Evolutionary conservation across 2,329 filamentous ascomycete species (phyloP).

Genomic region (Chaetomium olivaceum): DNA sequence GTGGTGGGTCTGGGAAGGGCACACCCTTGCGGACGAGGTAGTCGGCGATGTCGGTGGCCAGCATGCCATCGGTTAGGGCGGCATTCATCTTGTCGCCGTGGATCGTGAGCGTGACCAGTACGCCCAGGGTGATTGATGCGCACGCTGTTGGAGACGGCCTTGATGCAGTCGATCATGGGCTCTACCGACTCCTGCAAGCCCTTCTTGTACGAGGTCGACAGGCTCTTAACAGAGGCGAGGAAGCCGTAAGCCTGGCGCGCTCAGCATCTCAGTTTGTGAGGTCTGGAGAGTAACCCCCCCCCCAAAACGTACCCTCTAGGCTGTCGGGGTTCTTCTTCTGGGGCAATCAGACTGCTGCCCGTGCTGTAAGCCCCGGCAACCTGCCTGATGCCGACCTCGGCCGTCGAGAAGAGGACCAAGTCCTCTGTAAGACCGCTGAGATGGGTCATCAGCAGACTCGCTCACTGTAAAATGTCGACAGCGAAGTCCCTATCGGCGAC

Average conservation of each 20-base stretch:
- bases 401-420: slow-evolving; percentile 76
- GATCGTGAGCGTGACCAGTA: slow-evolving; percentile 70
- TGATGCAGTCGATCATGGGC: slow-evolving; percentile 80
- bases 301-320: too few species aligned
- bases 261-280: neutral
- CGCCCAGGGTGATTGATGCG: slow-evolving; percentile 84
- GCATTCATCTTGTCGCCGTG: slow-evolving; percentile 75
- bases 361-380: slow-evolving; percentile 80
- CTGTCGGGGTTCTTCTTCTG: slow-evolving; percentile 84
- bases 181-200: slow-evolving; percentile 87
- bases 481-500: slow-evolving; percentile 81
- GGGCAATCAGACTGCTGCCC: slow-evolving; percentile 74
- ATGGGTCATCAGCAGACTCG: slow-evolving; percentile 76
- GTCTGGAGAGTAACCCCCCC: too few species aligned
- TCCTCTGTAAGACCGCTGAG: slow-evolving; percentile 77
- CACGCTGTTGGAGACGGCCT: slow-evolving; percentile 78
- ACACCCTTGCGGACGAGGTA: slow-evolving; percentile 70
- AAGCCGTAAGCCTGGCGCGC: slow-evolving; percentile 53
- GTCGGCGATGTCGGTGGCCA: slow-evolving; percentile 71
- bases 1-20: slow-evolving; percentile 82
- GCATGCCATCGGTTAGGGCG: slow-evolving; percentile 79
- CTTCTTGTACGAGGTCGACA: slow-evolving; percentile 86
- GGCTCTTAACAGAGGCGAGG: slow-evolving; percentile 70
- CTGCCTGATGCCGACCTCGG: slow-evolving; percentile 74
- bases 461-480: slow-evolving; percentile 79